phyloP scores from a whole-genome alignment of 352 stramenopile species.

The Pythium plurisporium region DNA sequence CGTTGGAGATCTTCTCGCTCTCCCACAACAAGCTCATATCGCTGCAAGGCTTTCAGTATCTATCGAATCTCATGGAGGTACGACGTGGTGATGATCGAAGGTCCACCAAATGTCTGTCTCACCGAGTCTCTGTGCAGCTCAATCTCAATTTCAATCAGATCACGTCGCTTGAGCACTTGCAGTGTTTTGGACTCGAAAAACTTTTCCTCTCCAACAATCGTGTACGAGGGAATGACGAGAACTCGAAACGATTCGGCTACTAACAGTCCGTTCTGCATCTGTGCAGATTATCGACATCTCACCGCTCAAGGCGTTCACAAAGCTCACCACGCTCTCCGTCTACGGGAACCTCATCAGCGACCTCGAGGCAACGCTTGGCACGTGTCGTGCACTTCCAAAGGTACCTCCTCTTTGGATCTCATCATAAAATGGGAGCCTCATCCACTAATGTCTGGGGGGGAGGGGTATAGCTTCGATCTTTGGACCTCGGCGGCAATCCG shows the following conservation, averaged over 20 bases:
- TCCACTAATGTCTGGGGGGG: background rate
- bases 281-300: conserved; percentile 24
- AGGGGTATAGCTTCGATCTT: conserved; percentile 43
- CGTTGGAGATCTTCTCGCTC: conserved; percentile 75
- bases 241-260: too few species aligned
- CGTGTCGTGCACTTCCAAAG: conserved; percentile 27
- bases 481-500: conserved; percentile 75
- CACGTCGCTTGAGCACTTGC: conserved; percentile 26
- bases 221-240: background rate
- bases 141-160: conserved; percentile 48
- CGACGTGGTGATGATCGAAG: background rate
- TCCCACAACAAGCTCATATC: conserved; percentile 70
- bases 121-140: conserved; percentile 19
- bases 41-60: conserved; percentile 59
- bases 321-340: conserved; percentile 28
- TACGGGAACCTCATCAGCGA: conserved; percentile 31
- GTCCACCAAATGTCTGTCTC: background rate
- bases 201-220: conserved; percentile 35
- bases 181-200: conserved; percentile 34
- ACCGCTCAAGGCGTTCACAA: conserved; percentile 21
- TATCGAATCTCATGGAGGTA: conserved; percentile 75
- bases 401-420: background rate
- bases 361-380: conserved; percentile 21
- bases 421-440: background rate
- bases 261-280: background rate